Percentiles rank a stretch among this genome's conserved stretches.
These are phyloP conservation scores for Phialophora tarda DNA, from an alignment of 2,329 filamentous ascomycete species.

Conservation along the genomic window DNA sequence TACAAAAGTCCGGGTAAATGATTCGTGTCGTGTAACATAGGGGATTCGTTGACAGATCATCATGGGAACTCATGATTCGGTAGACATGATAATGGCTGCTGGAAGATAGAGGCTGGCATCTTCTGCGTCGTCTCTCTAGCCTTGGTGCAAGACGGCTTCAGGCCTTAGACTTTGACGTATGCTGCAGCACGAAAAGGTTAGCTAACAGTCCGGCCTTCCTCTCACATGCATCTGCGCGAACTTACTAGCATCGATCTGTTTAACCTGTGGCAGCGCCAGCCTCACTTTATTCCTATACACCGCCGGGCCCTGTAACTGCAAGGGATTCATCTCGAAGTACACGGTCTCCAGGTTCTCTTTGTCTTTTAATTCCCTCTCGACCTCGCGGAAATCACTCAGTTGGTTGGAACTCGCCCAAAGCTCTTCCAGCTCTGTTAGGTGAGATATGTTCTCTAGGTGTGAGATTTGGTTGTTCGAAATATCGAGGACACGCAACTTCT, in stretches of 20 bases:
- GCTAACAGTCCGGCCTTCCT: neutral
- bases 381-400: conserved; percentile 77
- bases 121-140: neutral
- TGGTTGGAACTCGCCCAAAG: conserved; percentile 94
- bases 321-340: conserved; percentile 93
- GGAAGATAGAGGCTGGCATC: no score
- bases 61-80: neutral
- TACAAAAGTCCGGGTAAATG: neutral
- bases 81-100: neutral
- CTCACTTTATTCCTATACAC: conserved; percentile 93
- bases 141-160: neutral
- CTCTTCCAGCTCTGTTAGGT: conserved; percentile 77
- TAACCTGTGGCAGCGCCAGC: conserved; percentile 82
- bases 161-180: conserved; percentile 29
- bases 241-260: conserved; percentile 97
- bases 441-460: conserved; percentile 73
- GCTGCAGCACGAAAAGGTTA: conserved; percentile 19
- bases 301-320: conserved; percentile 79
- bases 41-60: neutral
- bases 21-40: neutral
- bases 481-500: conserved; percentile 77
- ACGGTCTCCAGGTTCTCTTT: conserved; percentile 85
- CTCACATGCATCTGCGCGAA: conserved; percentile 43
- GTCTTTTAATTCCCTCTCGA: conserved; percentile 75
- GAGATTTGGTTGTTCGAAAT: conserved; percentile 85